phyloP scores from a whole-genome alignment of 2,329 filamentous ascomycete species.

The Neopestalotiopsis sp. region DNA sequence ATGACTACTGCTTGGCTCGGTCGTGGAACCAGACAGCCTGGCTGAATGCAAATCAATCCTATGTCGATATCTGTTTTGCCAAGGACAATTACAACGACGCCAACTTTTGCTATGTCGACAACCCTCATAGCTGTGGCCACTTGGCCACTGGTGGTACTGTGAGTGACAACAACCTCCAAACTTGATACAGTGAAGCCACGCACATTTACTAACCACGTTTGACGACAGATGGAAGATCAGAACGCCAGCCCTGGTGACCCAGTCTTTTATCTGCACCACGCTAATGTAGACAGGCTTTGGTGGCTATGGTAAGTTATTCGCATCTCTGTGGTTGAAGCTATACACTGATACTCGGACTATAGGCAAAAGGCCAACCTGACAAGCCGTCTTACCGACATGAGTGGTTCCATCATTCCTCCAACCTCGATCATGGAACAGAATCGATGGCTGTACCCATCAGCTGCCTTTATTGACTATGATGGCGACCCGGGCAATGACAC shows the following conservation, averaged over 20 bases:
- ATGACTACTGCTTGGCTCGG: slow-evolving; percentile 7
- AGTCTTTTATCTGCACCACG: slow-evolving; percentile 33
- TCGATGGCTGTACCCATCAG: slow-evolving; percentile 4
- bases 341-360: too few species aligned
- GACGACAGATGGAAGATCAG: slow-evolving; percentile 19
- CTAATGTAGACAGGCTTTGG: slow-evolving; percentile 32
- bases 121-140: background rate
- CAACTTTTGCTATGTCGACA: slow-evolving; percentile 16
- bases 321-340: too few species aligned
- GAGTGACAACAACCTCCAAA: background rate
- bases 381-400: slow-evolving; percentile 22
- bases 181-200: background rate
- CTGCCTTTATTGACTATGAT: slow-evolving; percentile 23
- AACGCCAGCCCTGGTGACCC: slow-evolving; percentile 25
- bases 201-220: background rate
- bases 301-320: slow-evolving; percentile 24
- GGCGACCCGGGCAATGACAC: slow-evolving; percentile 12
- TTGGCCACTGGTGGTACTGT: background rate
- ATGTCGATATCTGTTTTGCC: slow-evolving; percentile 15
- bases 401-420: slow-evolving; percentile 1
- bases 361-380: slow-evolving; percentile 26
- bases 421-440: background rate
- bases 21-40: background rate
- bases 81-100: slow-evolving; percentile 15
- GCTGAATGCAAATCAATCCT: slow-evolving; percentile 6